Evolutionary conservation across 106 monocot species (phyloP), one percentile per base, ranked within the genome.

Genomic region (Allium cepa): DNA sequence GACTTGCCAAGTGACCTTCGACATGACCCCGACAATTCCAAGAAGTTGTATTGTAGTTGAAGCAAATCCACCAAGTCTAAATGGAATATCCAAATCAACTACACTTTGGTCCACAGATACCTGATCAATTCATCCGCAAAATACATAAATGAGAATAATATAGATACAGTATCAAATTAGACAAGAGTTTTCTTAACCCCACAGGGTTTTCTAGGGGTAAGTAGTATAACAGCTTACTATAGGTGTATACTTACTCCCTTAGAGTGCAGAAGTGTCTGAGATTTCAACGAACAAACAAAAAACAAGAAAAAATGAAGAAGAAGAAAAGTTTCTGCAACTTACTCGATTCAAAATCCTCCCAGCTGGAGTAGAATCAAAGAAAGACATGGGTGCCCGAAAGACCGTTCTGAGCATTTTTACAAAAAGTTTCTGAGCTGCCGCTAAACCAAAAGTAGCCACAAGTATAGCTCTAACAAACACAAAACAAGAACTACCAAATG

Each of bases 51-150:
- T 97, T 62, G 92, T 92, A 56, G 92, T 92, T 58, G 97, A 64
- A 18, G 97, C 88, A 86, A 97, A 97, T 12, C 92, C 84, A 27
- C 92, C 97, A 66, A 97, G 92, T 58, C 97, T 81, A 69, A 89
- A 89, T 56, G 97, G 92, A 75, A 97, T 97, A 77, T 97, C 97
- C 71, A 92, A 81, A 79, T 97, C 97, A 59, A 97, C 89, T 66
- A 97, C 88, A 82, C 92, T 97, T 83, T 97, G 97, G 83, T 97
- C 97, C 69, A 92, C 82, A 74, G 97, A 97, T n/a, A 97, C 97
- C 97, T 97, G 86, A 78, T 57, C 73, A 53, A 56, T 74, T 61
- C 53, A 73, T 71, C 71, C 36, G 3, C 36, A 36, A 36, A 36
- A 36, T 36, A 36, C 36, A 36, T 36, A 1, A 36, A 36, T 4